Conservation (phyloP, 768 basidiomycete genomes). For the Astraeus odoratus region DNA sequence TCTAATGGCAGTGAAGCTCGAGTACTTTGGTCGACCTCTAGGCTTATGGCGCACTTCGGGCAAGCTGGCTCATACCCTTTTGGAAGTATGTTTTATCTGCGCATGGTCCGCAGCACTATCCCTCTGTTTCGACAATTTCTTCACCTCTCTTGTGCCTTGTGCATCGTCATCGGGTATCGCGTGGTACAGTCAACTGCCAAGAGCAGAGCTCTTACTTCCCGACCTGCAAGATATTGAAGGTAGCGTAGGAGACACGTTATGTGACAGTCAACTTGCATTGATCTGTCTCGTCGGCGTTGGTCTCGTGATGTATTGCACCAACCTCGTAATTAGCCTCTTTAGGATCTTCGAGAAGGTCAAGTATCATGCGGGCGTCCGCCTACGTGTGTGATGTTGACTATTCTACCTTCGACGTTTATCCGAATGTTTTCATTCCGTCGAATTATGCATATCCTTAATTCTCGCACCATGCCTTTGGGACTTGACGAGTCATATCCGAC, state of each 20-base stretch:
- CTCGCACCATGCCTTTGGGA: no score
- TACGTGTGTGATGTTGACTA: slow-evolving; percentile 9
- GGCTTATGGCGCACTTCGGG: slow-evolving; percentile 89
- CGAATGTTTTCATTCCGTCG: no score
- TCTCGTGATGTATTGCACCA: slow-evolving; percentile 74
- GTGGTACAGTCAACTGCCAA: slow-evolving; percentile 72
- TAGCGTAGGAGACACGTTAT: slow-evolving; percentile 51
- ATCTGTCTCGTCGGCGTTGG: slow-evolving; percentile 74
- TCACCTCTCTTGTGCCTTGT: slow-evolving; percentile 80
- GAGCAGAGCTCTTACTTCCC: slow-evolving; percentile 21
- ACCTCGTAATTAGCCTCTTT: slow-evolving; percentile 78
- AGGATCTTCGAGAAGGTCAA: slow-evolving; percentile 89
- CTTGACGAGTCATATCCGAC: no score
- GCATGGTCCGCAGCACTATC: slow-evolving; percentile 90
- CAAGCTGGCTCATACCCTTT: slow-evolving; percentile 80
- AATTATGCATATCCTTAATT: no score
- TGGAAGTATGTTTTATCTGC: slow-evolving; percentile 87
- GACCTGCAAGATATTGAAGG: slow-evolving; percentile 37
- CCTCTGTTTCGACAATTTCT: slow-evolving; percentile 87
- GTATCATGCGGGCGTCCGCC: slow-evolving; percentile 43
- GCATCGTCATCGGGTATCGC: slow-evolving; percentile 48
- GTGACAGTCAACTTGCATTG: slow-evolving; percentile 69
- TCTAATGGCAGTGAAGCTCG: slow-evolving; percentile 46
- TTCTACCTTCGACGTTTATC: not conserved
- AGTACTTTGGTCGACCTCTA: slow-evolving; percentile 88